Percentiles rank a stretch among this genome's conserved stretches.
phyloP scores from a whole-genome alignment of 805 yeast genomes.

The Wickerhamiella siamensis region DNA sequence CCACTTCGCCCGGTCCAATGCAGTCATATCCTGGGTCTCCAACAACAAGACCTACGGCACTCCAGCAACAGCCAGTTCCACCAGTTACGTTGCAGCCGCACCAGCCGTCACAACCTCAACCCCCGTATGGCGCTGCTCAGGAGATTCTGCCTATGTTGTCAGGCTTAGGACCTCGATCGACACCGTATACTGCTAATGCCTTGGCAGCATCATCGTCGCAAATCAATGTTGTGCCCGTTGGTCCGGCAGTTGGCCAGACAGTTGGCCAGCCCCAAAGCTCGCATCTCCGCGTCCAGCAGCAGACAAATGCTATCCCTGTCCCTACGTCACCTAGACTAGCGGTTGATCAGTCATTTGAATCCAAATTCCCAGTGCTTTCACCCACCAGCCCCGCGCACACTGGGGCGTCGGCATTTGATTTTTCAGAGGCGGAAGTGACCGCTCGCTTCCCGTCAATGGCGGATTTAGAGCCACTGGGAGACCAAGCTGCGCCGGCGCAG shows the following conservation, averaged over 20 bases:
- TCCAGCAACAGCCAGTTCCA: neutral
- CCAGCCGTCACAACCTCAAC: neutral
- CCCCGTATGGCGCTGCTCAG: neutral
- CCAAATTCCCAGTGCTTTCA: neutral
- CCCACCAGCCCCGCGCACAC: neutral
- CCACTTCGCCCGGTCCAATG: neutral
- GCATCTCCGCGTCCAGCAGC: neutral
- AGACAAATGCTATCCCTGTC: conserved; percentile 1
- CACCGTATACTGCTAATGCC: neutral
- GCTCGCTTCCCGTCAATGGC: conserved; percentile 25
- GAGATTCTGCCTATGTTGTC: neutral
- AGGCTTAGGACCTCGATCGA: neutral
- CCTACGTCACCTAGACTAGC: conserved; percentile 1
- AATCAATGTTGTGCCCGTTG: neutral
- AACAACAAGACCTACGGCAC: neutral
- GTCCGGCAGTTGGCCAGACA: neutral
- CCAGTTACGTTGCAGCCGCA: too few species aligned
- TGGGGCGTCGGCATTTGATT: conserved; percentile 3
- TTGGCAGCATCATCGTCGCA: neutral
- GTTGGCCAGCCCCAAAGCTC: neutral
- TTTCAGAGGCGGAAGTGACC: conserved; percentile 14
- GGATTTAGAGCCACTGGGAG: conserved; percentile 14
- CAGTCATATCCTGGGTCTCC: neutral
- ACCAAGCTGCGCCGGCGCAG: neutral
- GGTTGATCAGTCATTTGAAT: neutral